Evolutionary conservation across 1,284 basidiomycete genomes (phyloP), one percentile per base, ranked within the genome.

Genomic region (Puccinia hordei): DNA sequence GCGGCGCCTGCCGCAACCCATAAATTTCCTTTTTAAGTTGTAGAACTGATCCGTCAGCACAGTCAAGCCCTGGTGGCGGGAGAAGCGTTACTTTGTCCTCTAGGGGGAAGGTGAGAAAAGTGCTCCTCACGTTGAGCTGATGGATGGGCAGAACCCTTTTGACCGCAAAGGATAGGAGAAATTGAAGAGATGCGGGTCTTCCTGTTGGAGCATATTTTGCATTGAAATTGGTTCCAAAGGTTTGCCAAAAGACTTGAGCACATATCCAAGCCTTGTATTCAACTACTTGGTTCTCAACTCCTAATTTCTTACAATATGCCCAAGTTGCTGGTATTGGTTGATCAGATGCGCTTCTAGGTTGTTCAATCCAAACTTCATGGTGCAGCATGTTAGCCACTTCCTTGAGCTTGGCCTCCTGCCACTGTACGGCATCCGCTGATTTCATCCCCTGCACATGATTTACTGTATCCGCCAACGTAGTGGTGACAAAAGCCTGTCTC

Each of bases 1-100:
- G 17, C 5, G 69, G 24, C 17, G 69, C 35, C 27, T 72, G 69
- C 46, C 53, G 46, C 13, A 72, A 24, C 2, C 69, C 46, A 51
- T 72, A 72, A n/a, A 72, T 12, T 10, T 38, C 69, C 27, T 72
- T 72, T 53, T 46, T 72, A 12, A 72, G 22, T 49, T 44, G 1
- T 22, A 27, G 13, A 24, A 35, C 24, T 10, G 12, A 2, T 6
- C 33, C 19, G 19, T 9, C 5, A 9, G 63, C 8, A 22, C 35
- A 4, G 10, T 66, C 63, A 30, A 12, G 10, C 9, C 63, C 63
- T 66, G 24, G 24, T 13, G 63, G 63, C 9, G 38, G 22, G 9
- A 10, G 22, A 12, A 66, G 4, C 10, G 24, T 30, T 24, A 66
- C 35, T 66, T 22, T 35, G 13, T 66, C 63, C 10, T 24, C 33